A percentile compares a stretch with the other conserved stretches of the same genome.
Evolutionary conservation across 2,329 filamentous ascomycete genomes (phyloP).

Genomic region (Cordyceps farinosa): DNA sequence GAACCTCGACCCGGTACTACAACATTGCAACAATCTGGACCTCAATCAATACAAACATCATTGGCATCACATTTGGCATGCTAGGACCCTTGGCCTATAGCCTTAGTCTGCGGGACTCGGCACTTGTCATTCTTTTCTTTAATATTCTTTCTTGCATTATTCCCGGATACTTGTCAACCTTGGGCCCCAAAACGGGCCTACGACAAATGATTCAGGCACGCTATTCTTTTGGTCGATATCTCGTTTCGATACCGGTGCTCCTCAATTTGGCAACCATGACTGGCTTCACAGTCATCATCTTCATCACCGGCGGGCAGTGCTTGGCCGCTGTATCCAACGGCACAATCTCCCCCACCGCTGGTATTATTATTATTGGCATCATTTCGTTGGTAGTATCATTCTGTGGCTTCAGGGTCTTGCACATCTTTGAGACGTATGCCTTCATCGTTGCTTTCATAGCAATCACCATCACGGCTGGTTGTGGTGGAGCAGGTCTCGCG

Average conservation of each 20-base stretch:
- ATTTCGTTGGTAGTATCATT: slow-evolving; percentile 59
- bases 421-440: slow-evolving; percentile 55
- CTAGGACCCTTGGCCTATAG: slow-evolving; percentile 54
- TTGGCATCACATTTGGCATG: slow-evolving; percentile 60
- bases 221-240: slow-evolving; percentile 58
- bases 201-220: slow-evolving; percentile 63
- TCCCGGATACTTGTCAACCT: slow-evolving; percentile 54
- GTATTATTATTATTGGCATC: slow-evolving; percentile 59
- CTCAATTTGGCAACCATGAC: slow-evolving; percentile 61
- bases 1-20: slow-evolving; percentile 38
- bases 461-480: slow-evolving; percentile 52
- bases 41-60: slow-evolving; percentile 46
- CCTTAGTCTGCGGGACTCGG: slow-evolving; percentile 52
- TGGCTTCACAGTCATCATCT: slow-evolving; percentile 61
- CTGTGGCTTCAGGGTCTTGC: slow-evolving; percentile 55
- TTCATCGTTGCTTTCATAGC: slow-evolving; percentile 54
- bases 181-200: slow-evolving; percentile 61
- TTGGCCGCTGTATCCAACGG: slow-evolving; percentile 51
- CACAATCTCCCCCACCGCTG: slow-evolving; percentile 48
- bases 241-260: slow-evolving; percentile 56
- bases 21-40: slow-evolving; percentile 49
- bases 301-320: slow-evolving; percentile 58
- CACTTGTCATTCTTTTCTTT: slow-evolving; percentile 62
- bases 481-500: slow-evolving; percentile 47
- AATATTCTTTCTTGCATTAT: slow-evolving; percentile 50